phyloP scores from a whole-genome alignment of 305 asterid genomes.

The Striga hermonthica region DNA sequence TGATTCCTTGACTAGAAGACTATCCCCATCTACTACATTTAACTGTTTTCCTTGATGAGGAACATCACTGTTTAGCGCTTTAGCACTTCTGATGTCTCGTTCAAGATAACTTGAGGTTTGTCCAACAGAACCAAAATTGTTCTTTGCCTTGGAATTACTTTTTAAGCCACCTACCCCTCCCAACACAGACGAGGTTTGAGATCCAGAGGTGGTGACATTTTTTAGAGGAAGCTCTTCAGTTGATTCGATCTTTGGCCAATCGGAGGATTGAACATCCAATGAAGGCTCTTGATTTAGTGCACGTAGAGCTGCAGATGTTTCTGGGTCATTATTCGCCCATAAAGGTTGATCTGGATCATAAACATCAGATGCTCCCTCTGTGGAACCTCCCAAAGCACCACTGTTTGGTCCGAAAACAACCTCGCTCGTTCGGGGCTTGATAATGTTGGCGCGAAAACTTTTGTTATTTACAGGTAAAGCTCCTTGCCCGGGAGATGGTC shows the following conservation, averaged over 20 bases:
- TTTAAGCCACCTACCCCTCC: slow-evolving; percentile 62
- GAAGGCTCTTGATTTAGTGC: slow-evolving; percentile 46
- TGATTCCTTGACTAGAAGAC: slow-evolving; percentile 42
- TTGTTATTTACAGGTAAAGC: slow-evolving; percentile 54
- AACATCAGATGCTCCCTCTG: slow-evolving; percentile 64
- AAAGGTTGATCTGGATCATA: slow-evolving; percentile 99
- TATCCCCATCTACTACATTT: slow-evolving; percentile 41
- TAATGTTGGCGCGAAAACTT: slow-evolving; percentile 46
- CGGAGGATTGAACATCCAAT: slow-evolving; percentile 45
- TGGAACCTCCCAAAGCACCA: slow-evolving; percentile 49
- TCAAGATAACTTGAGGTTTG: slow-evolving; percentile 45
- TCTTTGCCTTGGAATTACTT: slow-evolving; percentile 44
- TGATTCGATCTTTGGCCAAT: slow-evolving; percentile 39
- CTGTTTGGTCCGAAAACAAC: slow-evolving; percentile 58
- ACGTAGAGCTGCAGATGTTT: slow-evolving; percentile 57
- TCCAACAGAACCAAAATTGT: slow-evolving; percentile 40
- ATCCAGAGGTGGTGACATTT: slow-evolving; percentile 43
- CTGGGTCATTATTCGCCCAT: slow-evolving; percentile 66
- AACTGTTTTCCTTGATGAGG: slow-evolving; percentile 44
- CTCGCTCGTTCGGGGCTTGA: slow-evolving; percentile 48
- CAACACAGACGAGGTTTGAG: slow-evolving; percentile 71
- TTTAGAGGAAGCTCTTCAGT: slow-evolving; percentile 47
- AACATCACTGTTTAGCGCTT: slow-evolving; percentile 33
- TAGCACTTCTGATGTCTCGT: slow-evolving; percentile 43
- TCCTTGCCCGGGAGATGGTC: slow-evolving; percentile 71